Conservation (phyloP, 139 green algal species). For the Coelastrella sp. region DNA sequence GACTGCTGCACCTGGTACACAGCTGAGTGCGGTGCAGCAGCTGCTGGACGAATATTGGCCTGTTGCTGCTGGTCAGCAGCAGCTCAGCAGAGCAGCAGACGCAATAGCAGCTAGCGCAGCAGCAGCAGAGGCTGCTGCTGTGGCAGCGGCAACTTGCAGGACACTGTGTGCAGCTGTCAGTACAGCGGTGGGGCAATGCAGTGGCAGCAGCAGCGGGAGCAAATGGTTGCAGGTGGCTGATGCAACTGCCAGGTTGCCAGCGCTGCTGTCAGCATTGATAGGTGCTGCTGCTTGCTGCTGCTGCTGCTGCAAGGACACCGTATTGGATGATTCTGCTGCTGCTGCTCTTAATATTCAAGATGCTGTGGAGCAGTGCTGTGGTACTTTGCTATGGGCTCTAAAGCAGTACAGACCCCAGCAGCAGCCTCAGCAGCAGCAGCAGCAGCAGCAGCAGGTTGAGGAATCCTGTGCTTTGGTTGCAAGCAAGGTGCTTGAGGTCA, state of each 20-base stretch:
- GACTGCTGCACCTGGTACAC: slow-evolving; percentile 25
- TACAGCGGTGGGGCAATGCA: slow-evolving; percentile 21
- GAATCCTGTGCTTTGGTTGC: background rate
- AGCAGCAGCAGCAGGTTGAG: slow-evolving; percentile 8
- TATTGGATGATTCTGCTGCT: background rate
- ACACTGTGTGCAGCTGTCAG: background rate
- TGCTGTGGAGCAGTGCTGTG: background rate
- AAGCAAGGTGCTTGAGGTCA: slow-evolving; percentile 23
- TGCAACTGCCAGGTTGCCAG: background rate
- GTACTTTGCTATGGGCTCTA: background rate
- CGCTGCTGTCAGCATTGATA: slow-evolving; percentile 10
- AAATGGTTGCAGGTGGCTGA: background rate
- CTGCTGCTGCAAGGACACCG: background rate
- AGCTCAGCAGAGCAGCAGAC: background rate
- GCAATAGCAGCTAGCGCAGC: background rate
- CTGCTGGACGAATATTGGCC: slow-evolving; percentile 11
- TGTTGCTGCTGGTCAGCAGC: background rate
- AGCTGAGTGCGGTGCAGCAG: slow-evolving; percentile 21
- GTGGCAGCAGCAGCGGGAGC: slow-evolving; percentile 14
- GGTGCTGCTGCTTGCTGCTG: slow-evolving; percentile 10
- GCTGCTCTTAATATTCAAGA: background rate
- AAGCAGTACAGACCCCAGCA: slow-evolving; percentile 21
- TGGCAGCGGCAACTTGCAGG: background rate
- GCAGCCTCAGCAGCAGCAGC: slow-evolving; percentile 32
- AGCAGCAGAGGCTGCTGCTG: background rate